Evolutionary conservation across 768 basidiomycete genomes (phyloP).

Genomic region (Russula virescens): DNA sequence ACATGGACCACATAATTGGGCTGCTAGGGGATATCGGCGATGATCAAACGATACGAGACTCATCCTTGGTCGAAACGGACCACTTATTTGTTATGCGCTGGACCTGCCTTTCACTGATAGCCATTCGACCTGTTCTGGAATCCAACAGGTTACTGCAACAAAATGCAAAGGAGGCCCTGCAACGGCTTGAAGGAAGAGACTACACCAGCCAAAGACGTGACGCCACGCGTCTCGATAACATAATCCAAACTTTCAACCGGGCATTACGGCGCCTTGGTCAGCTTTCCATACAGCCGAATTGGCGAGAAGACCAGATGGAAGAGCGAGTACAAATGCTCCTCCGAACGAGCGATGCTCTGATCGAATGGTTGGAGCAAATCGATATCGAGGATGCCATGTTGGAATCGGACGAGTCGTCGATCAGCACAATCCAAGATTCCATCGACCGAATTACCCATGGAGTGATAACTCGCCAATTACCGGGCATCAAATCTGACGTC

Average conservation of each 20-base stretch:
- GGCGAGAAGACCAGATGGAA: neutral
- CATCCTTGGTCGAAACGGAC: too few relatives aligned
- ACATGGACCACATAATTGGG: too few relatives aligned
- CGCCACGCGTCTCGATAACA: neutral
- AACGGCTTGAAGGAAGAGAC: neutral
- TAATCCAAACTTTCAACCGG: neutral
- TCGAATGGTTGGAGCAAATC: neutral
- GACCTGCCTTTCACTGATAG: slow-evolving; percentile 18
- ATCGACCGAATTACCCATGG: neutral
- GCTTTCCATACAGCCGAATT: neutral
- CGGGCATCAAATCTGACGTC: neutral
- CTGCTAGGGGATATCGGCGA: too few relatives aligned
- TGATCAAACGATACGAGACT: too few relatives aligned
- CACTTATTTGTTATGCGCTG: too few relatives aligned
- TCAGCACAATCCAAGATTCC: too few relatives aligned
- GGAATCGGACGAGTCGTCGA: neutral
- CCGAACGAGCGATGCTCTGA: neutral
- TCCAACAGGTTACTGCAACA: too few relatives aligned
- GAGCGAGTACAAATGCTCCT: neutral
- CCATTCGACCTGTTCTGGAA: slow-evolving; percentile 1
- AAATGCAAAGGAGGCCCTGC: neutral
- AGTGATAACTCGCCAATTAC: neutral
- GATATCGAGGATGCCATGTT: neutral
- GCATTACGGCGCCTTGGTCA: neutral
- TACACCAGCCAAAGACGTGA: neutral